A percentile compares a stretch with the other conserved stretches of the same genome.
phyloP scores from a whole-genome alignment of 225 moss, liverwort and hornwort species.

The Ulota crispa region DNA sequence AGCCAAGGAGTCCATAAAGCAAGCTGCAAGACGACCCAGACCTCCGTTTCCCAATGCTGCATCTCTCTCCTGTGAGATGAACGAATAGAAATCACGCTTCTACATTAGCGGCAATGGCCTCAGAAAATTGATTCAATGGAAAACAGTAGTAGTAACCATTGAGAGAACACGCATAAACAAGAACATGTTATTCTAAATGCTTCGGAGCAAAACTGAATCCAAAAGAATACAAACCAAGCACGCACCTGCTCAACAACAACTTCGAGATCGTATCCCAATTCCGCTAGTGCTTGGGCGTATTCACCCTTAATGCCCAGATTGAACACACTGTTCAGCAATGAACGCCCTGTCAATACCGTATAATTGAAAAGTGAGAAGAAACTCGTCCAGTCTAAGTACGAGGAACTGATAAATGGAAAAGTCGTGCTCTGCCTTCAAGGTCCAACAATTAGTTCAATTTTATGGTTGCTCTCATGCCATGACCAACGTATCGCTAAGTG shows the following conservation, averaged over 20 bases:
- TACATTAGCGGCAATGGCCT: neutral
- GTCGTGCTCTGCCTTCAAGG: neutral
- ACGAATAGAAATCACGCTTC: neutral
- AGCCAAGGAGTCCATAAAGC: conserved; percentile 94
- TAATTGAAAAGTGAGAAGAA: conserved; percentile 19
- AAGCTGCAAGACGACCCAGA: conserved; percentile 87
- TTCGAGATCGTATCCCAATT: conserved; percentile 91
- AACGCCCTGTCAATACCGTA: conserved; percentile 62
- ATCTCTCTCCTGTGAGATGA: conserved; percentile 73
- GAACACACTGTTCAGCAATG: conserved; percentile 79
- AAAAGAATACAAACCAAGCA: neutral
- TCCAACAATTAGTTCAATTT: neutral
- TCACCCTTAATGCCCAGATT: conserved; percentile 86
- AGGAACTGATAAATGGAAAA: neutral
- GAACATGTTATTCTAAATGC: neutral
- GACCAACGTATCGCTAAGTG: neutral
- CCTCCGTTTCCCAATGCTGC: conserved; percentile 95
- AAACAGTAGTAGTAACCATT: neutral
- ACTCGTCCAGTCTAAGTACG: neutral
- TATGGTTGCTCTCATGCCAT: neutral
- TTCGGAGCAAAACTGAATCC: neutral
- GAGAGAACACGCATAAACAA: neutral
- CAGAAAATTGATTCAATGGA: neutral
- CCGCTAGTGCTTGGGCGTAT: conserved; percentile 79
- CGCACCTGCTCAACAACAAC: conserved; percentile 83